Percentiles rank a stretch among this genome's conserved stretches.
These are phyloP conservation scores for Ulvella scutata DNA, from an alignment of 139 green algal species.

Conservation along the genomic window DNA sequence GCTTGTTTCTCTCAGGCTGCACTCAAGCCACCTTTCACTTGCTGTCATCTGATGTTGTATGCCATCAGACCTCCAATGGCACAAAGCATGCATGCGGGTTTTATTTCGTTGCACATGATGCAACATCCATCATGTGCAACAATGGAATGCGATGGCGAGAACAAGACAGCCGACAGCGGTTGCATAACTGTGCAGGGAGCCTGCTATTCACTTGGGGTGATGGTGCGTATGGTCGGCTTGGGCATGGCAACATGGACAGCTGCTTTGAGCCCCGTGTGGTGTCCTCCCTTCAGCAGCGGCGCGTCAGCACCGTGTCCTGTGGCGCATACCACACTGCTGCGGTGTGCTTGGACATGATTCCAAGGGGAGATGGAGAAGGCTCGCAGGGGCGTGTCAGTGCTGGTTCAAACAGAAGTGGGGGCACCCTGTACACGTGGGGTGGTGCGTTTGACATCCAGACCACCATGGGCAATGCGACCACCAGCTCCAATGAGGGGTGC, in stretches of 20 bases:
- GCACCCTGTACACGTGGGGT: constrained; percentile 65
- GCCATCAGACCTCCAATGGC: no score
- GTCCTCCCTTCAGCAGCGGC: constrained; percentile 18
- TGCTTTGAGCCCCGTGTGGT: constrained; percentile 21
- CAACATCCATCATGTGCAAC: no score
- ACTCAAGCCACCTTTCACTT: no score
- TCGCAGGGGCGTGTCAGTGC: not conserved
- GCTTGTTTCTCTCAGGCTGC: no score
- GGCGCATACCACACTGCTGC: constrained; percentile 87
- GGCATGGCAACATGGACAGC: constrained; percentile 39
- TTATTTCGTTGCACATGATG: no score
- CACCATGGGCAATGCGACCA: constrained; percentile 4
- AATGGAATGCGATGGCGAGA: no score
- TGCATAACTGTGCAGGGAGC: constrained; percentile 12
- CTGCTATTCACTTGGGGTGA: constrained; percentile 86
- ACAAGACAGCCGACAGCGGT: no score
- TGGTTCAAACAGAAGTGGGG: constrained; percentile 3
- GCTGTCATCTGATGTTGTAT: no score
- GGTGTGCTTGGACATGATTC: constrained; percentile 14
- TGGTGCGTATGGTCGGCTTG: constrained; percentile 73
- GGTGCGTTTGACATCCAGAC: constrained; percentile 23
- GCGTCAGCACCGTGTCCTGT: constrained; percentile 50
- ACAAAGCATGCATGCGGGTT: no score
- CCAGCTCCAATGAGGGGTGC: constrained; percentile 45
- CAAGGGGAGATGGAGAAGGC: not conserved